phyloP scores from a whole-genome alignment of 139 green algal genomes.

The Chlorella sp. region DNA sequence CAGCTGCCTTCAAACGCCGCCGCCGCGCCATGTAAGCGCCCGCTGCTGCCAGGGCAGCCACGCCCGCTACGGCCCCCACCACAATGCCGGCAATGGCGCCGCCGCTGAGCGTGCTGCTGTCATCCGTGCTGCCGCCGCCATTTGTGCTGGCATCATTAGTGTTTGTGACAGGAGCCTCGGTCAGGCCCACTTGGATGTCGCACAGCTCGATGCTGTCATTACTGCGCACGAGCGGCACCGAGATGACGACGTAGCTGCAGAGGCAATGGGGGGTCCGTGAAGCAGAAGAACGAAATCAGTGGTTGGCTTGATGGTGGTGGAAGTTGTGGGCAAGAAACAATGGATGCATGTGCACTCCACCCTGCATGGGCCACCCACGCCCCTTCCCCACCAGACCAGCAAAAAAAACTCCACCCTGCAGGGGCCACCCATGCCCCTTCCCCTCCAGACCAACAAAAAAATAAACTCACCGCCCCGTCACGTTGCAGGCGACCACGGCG shows the following conservation, averaged over 20 bases:
- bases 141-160: no score
- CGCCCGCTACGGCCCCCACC: not conserved
- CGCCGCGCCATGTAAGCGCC: not conserved
- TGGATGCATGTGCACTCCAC: not conserved
- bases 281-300: no score
- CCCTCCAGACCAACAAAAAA: not conserved
- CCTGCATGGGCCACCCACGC: not conserved
- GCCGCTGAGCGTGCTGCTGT: not conserved
- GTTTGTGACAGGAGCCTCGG: not conserved
- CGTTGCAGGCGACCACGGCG: not conserved
- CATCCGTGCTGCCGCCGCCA: not conserved
- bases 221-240: no score
- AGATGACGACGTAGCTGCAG: not conserved
- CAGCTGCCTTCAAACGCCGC: not conserved
- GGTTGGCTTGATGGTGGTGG: no score
- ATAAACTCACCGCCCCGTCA: not conserved
- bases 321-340: no score
- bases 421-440: not conserved
- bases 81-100: conserved; percentile 6
- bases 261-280: no score
- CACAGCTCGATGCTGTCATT: not conserved
- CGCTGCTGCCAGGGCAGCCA: not conserved
- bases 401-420: not conserved
- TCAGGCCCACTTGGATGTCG: conserved; percentile 2
- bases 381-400: not conserved